phyloP scores from a whole-genome alignment of 129 eudicot species.

The Chrysanthemum makinoi region DNA sequence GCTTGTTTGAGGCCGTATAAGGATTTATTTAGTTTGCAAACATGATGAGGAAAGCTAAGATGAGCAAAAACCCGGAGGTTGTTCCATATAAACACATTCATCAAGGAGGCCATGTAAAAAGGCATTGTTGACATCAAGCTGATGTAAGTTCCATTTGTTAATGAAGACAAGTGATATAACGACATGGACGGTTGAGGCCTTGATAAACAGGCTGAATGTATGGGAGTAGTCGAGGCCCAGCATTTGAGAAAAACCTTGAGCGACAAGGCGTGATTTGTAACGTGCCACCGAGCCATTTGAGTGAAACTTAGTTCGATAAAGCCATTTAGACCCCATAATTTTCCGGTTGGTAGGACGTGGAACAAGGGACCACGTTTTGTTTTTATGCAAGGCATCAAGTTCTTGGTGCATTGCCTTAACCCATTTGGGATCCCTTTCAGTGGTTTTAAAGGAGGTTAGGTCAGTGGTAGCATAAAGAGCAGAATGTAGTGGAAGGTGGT shows the following conservation, averaged over 20 bases:
- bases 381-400: slow-evolving; percentile 12
- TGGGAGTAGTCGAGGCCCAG: slow-evolving; percentile 13
- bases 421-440: slow-evolving; percentile 10
- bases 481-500: slow-evolving; percentile 1
- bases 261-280: slow-evolving; percentile 14
- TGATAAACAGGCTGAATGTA: slow-evolving; percentile 14
- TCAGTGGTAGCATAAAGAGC: background rate
- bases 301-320: slow-evolving; percentile 19
- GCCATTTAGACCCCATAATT: slow-evolving; percentile 18
- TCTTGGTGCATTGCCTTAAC: slow-evolving; percentile 16
- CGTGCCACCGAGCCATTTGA: slow-evolving; percentile 7
- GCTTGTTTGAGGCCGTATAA: slow-evolving; percentile 10
- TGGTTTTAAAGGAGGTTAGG: background rate
- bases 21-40: slow-evolving; percentile 4
- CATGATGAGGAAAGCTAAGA: slow-evolving; percentile 13
- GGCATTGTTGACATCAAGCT: background rate
- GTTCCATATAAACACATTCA: slow-evolving; percentile 18
- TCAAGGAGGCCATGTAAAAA: slow-evolving; percentile 10
- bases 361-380: slow-evolving; percentile 19
- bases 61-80: slow-evolving; percentile 20
- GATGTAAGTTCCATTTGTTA: slow-evolving; percentile 13
- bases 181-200: slow-evolving; percentile 3
- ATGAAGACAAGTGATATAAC: background rate
- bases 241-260: slow-evolving; percentile 12
- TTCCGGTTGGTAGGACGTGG: slow-evolving; percentile 4